Base-by-base conservation (phyloP, 2,329 filamentous ascomycete species). In the Monilinia fructicola region DNA sequence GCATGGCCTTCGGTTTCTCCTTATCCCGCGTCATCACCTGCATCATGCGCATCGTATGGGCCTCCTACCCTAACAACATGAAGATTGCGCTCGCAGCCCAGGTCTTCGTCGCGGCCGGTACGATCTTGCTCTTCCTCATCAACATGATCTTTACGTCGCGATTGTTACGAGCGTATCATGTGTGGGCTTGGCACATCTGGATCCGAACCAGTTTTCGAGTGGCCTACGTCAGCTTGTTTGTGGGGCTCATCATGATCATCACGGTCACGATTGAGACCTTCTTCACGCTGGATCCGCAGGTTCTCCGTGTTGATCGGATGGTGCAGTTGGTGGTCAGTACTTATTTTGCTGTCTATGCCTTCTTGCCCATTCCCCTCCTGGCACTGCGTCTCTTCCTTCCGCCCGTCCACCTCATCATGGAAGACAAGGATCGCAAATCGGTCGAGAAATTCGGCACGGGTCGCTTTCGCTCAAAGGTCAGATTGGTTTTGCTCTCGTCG, bases 101-200 rank as follows among this genome's bases (percentile, higher is more conserved):
- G n/a, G 28, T 65, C 2, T 65, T 65, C 26, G 55, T 71, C 31
- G 67, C 69, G 10, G 70, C 65, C 11, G 71, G 70, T 26, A 86
- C 92, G 16, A 76, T 95, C 48, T 77, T 96, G 10, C 80, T 96
- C 38, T 93, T 91, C 76, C 79, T 93, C 72, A 80, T 92, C 77
- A 94, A 96, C 78, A 78, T 96, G 50, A 79, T 95, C 73, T 90
- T 93, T 74, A 79, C 88, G 0, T 90, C 92, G 77, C 87, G 92
- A 52, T 82, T 96, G 40, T 78, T 95, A 35, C 84, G 92, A 58
- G 88, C 89, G 7, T 85, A 86, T 61, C 90, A 93, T 72, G 74
- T 75, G 1, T 74, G 92, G 31, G 91, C 91, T 67, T 93, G 91
- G 90, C 85, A 69, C 79, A 77, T 18, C 71, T 78, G 2, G 79